Percentiles rank a stretch among this genome's conserved stretches.
These are phyloP conservation scores for Stipa capillata DNA, from an alignment of 176 grass and related monocot species.

Conservation along the genomic window DNA sequence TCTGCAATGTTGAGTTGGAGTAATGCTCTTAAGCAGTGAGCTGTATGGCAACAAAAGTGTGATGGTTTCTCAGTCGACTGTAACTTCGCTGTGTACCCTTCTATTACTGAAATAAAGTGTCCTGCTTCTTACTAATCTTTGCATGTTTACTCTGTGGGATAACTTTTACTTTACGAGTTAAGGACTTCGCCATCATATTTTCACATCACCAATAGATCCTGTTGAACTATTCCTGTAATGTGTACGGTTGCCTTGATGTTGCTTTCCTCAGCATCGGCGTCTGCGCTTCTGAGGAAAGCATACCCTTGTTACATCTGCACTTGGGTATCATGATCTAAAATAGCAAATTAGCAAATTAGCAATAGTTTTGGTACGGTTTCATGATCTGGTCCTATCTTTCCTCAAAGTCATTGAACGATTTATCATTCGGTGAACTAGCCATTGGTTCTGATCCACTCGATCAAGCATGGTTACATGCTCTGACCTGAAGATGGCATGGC, in stretches of 20 bases:
- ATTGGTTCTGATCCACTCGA: no score
- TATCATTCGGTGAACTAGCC: no score
- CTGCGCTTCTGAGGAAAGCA: neutral
- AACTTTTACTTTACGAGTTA: neutral
- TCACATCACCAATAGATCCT: no score
- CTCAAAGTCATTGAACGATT: no score
- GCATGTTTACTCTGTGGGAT: neutral
- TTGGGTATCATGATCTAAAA: neutral
- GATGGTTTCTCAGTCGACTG: neutral
- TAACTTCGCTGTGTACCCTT: neutral
- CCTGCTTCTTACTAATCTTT: neutral
- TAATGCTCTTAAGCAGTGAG: no score
- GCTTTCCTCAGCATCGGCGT: neutral
- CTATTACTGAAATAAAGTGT: neutral
- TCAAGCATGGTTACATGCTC: no score
- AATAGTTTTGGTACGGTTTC: no score
- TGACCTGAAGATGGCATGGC: no score
- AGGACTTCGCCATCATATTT: neutral
- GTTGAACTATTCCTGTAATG: neutral
- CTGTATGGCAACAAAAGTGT: neutral
- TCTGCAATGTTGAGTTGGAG: no score
- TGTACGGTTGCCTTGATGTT: neutral
- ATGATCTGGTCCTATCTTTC: neutral
- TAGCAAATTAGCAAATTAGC: no score
- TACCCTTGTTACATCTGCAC: no score